Conservation (phyloP, 352 stramenopile species). For the Aphanomyces euteiches region DNA sequence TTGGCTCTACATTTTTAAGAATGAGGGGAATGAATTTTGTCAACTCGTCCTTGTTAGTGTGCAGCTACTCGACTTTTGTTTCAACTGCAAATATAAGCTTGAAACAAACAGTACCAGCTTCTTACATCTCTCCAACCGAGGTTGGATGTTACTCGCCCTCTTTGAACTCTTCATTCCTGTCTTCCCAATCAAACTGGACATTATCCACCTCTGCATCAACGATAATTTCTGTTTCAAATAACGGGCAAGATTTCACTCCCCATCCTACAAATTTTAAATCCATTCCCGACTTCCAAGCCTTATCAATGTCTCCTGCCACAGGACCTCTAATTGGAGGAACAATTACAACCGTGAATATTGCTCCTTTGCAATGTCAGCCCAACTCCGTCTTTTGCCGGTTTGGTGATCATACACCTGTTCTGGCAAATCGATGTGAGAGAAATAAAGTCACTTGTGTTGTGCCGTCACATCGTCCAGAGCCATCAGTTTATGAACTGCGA, state of each 20-base stretch:
- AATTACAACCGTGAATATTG: neutral
- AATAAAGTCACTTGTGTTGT: neutral
- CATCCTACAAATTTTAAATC: conserved; percentile 8
- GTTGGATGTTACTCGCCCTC: conserved; percentile 10
- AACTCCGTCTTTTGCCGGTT: conserved; percentile 15
- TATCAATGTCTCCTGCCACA: neutral
- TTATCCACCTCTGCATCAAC: conserved; percentile 2
- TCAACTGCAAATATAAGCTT: neutral
- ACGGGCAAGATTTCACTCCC: conserved; percentile 1
- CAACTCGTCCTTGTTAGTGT: conserved; percentile 7
- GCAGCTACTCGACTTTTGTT: conserved; percentile 8
- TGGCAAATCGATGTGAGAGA: neutral
- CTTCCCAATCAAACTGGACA: neutral
- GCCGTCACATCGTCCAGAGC: conserved; percentile 11
- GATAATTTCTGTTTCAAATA: neutral
- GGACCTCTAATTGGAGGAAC: conserved; percentile 18
- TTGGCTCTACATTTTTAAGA: neutral
- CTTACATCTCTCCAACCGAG: conserved; percentile 22
- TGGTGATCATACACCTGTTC: neutral
- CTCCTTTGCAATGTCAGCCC: conserved; percentile 1
- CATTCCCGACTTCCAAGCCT: neutral
- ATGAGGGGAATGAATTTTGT: conserved; percentile 13
- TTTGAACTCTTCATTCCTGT: neutral
- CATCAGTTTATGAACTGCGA: conserved; percentile 19
- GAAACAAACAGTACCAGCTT: neutral